Conservation (phyloP, 768 basidiomycete species). For the Nevesoporus exiguus region DNA sequence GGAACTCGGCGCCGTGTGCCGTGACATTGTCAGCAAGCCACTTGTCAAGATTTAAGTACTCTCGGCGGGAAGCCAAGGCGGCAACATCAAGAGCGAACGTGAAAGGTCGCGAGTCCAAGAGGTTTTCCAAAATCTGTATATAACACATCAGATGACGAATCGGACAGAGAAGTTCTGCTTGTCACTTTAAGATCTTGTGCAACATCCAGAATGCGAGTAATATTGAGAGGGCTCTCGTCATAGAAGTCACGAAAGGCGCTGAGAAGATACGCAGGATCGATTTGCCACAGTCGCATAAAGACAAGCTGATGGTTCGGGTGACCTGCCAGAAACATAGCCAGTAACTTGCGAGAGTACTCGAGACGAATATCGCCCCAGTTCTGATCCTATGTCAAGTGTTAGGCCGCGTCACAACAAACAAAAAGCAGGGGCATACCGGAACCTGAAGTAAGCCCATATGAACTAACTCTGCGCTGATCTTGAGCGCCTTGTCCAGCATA, state of each 20-base stretch:
- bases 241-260: constrained; percentile 91
- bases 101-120: constrained; percentile 86
- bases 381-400: constrained; percentile 48
- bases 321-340: constrained; percentile 87
- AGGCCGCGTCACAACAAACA: neutral
- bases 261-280: constrained; percentile 80
- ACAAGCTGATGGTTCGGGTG: constrained; percentile 95
- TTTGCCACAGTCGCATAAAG: constrained; percentile 95
- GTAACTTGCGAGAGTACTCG: constrained; percentile 82
- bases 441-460: constrained; percentile 92
- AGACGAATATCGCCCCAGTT: constrained; percentile 84
- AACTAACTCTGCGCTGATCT: constrained; percentile 90
- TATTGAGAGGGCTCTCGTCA: constrained; percentile 86
- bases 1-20: constrained; percentile 79
- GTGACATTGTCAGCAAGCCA: constrained; percentile 91
- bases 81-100: constrained; percentile 92
- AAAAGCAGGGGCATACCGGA: constrained; percentile 53
- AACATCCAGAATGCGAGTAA: constrained; percentile 91
- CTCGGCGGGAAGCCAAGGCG: constrained; percentile 85
- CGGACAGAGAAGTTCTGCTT: neutral
- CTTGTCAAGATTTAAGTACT: constrained; percentile 94
- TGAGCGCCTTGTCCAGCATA: constrained; percentile 90
- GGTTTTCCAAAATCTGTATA: constrained; percentile 90
- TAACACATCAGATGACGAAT: constrained; percentile 2
- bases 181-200: constrained; percentile 90